Percentiles rank a stretch among this genome's conserved stretches.
Conservation (phyloP, 805 yeast genomes). For the Alloascoidea africana region DNA sequence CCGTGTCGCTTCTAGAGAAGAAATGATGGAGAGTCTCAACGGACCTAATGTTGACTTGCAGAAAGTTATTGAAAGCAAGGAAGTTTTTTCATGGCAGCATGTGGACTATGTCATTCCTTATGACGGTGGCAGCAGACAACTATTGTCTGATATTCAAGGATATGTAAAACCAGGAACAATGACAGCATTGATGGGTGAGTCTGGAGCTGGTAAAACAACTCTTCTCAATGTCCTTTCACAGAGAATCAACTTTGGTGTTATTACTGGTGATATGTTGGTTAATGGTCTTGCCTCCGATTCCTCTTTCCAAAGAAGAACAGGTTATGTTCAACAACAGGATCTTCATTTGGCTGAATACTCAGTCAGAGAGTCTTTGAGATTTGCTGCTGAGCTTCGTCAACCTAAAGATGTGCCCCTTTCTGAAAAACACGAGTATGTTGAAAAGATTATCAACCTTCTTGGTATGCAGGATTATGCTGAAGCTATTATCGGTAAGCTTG, state of each 20-base stretch:
- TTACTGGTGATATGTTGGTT: conserved; percentile 41
- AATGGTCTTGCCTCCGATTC: conserved; percentile 32
- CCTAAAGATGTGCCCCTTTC: conserved; percentile 22
- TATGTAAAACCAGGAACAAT: conserved; percentile 36
- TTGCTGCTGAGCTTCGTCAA: conserved; percentile 35
- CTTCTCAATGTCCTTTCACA: conserved; percentile 36
- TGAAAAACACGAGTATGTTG: conserved; percentile 30
- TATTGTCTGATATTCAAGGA: conserved; percentile 30
- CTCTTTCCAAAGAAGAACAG: conserved; percentile 37
- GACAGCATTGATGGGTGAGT: conserved; percentile 50
- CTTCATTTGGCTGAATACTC: conserved; percentile 26
- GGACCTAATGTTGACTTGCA: conserved; percentile 17
- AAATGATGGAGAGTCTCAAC: conserved; percentile 19
- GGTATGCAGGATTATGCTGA: conserved; percentile 26
- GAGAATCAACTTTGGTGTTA: conserved; percentile 34
- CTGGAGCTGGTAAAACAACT: conserved; percentile 54
- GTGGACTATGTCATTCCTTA: conserved; percentile 21
- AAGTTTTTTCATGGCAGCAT: conserved; percentile 24
- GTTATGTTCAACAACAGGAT: conserved; percentile 44
- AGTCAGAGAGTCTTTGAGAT: conserved; percentile 23
- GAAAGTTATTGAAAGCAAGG: conserved; percentile 16
- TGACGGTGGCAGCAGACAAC: conserved; percentile 22
- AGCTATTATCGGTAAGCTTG: conserved; percentile 27
- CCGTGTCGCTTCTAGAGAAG: conserved; percentile 23
- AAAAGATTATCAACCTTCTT: conserved; percentile 22